A percentile compares a stretch with the other conserved stretches of the same genome.
Conservation (phyloP, 2,329 filamentous ascomycete species). For the Aspergillus spinulosporus region DNA sequence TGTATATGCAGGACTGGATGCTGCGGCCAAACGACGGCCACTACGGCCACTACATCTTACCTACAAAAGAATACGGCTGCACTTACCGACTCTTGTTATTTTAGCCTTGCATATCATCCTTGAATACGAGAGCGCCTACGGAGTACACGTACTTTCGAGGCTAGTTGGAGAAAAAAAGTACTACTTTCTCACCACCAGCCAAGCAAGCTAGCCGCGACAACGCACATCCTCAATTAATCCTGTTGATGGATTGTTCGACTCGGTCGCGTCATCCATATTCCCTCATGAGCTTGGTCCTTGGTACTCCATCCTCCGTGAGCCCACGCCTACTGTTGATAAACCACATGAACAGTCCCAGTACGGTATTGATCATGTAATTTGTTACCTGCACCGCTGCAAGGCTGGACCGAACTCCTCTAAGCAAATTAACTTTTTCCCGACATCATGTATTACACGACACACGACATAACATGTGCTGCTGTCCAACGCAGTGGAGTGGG, state of each 20-base stretch:
- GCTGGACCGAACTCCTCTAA: too few relatives aligned
- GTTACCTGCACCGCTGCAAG: too few relatives aligned
- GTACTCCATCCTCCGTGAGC: not conserved
- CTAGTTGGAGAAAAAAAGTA: not conserved
- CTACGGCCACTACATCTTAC: too few relatives aligned
- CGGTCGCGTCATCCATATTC: not conserved
- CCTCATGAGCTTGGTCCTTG: not conserved
- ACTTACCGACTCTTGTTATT: not conserved
- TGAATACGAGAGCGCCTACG: not conserved
- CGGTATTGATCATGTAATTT: too few relatives aligned
- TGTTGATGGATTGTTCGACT: not conserved
- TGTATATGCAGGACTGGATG: too few relatives aligned
- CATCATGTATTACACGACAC: too few relatives aligned
- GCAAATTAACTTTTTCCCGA: not conserved
- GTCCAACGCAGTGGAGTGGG: slow-evolving; percentile 5
- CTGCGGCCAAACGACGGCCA: too few relatives aligned
- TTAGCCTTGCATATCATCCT: not conserved
- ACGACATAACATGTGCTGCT: slow-evolving; percentile 3
- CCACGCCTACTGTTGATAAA: too few relatives aligned
- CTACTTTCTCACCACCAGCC: not conserved
- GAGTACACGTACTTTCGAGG: not conserved
- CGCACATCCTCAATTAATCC: not conserved
- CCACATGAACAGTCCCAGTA: too few relatives aligned
- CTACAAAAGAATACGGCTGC: too few relatives aligned
- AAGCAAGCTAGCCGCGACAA: not conserved